Base-by-base conservation (phyloP, 129 eudicot genomes). In the Tagetes erecta region DNA sequence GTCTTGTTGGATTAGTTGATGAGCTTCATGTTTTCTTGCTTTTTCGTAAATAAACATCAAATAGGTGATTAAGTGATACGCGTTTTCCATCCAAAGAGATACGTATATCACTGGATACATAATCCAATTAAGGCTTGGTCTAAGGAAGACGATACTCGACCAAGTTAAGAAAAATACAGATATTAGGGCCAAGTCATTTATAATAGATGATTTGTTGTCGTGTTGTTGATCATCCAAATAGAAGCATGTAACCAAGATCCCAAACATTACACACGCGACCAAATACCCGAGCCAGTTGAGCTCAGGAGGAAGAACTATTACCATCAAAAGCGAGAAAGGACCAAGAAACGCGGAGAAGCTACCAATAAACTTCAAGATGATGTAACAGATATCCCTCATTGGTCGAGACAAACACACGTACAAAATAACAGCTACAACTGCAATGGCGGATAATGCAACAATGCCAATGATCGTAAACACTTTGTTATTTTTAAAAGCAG, bases 271-370 rank as follows among this genome's bases (percentile, higher is more conserved):
- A 52, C 58, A 52, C 33, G 1, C 8, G 0, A 52, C 30, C 33
- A 52, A 52, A 52, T 13, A n/a, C 33, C 31, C 58, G 58, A 52
- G n/a, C 58, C 58, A 52, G 7, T 52, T 52, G 9, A 52, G 58
- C 33, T 52, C 4, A 1, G 33, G 58, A 8, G 58, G 8, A 52
- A 52, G 58, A 52, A 52, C 33, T 14, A 52, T n/a, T n/a, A 52
- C 58, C 58, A 52, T 52, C 58, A 52, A 8, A 52, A 52, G 58
- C 58, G 58, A 52, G 58, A 52, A n/a, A 52, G 58, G 58, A 52
- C 7, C 33, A 4, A 52, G 58, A 52, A 52, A 52, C 5, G 58
- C 31, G 27, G 58, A 52, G 58, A 52, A 52, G 58, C 58, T 14
- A 52, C 58, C 58, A 52, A 52, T 52, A 13, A 52, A 52, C 4